phyloP scores from a whole-genome alignment of 306 rosid genomes.

The Dalbergia cochinchinensis region DNA sequence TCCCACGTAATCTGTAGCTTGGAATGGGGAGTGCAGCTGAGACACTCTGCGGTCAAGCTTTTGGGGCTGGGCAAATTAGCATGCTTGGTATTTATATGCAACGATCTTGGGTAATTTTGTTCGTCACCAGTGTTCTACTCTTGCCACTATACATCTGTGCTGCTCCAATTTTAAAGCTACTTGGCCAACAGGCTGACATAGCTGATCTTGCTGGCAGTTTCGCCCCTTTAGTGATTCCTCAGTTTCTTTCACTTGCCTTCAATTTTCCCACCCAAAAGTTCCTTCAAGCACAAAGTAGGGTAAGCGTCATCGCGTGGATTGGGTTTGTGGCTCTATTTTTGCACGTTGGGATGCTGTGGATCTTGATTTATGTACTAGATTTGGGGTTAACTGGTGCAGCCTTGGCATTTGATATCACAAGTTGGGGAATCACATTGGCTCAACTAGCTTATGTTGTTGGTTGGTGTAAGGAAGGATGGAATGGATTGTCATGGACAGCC shows the following conservation, averaged over 20 bases:
- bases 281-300: conserved; percentile 91
- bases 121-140: conserved; percentile 54
- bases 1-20: conserved; percentile 47
- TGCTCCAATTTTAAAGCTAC: conserved; percentile 68
- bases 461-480: conserved; percentile 95
- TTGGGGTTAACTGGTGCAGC: conserved; percentile 83
- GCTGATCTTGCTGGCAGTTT: conserved; percentile 76
- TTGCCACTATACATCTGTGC: conserved; percentile 79
- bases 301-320: conserved; percentile 72
- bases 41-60: conserved; percentile 95
- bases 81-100: conserved; percentile 94
- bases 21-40: conserved; percentile 96
- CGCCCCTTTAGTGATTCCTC: conserved; percentile 67
- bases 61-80: conserved; percentile 79
- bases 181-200: conserved; percentile 78
- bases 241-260: conserved; percentile 70
- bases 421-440: conserved; percentile 69
- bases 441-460: conserved; percentile 71
- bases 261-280: conserved; percentile 87
- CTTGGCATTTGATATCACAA: conserved; percentile 67
- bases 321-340: conserved; percentile 60
- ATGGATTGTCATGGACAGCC: conserved; percentile 75
- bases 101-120: conserved; percentile 82
- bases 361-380: conserved; percentile 61
- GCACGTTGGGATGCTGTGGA: conserved; percentile 70